These are phyloP conservation scores for Cruciata laevipes DNA, from an alignment of 257 asterid species.

Conservation along the genomic window DNA sequence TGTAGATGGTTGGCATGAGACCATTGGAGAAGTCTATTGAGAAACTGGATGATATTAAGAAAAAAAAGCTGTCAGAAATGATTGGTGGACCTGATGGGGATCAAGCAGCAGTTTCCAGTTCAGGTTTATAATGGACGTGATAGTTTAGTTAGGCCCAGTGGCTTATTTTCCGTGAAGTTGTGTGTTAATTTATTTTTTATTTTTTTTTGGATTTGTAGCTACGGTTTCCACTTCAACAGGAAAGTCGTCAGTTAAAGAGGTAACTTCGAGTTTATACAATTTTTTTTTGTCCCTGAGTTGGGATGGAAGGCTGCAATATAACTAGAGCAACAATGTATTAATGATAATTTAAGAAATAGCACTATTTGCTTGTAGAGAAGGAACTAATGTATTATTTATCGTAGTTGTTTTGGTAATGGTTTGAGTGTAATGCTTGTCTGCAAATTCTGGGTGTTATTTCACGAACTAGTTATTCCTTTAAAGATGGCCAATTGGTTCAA, in stretches of 20 bases:
- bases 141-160: conserved; percentile 1
- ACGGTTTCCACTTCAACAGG: conserved; percentile 57
- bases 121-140: conserved; percentile 44
- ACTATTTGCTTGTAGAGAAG: not conserved
- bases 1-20: conserved; percentile 94
- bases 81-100: conserved; percentile 73
- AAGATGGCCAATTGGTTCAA: no score
- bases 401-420: not conserved
- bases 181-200: conserved; percentile 14
- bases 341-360: not conserved
- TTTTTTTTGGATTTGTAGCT: conserved; percentile 25
- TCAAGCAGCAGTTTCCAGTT: conserved; percentile 33
- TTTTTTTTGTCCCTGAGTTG: not conserved
- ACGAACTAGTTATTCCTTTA: not conserved
- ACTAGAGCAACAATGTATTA: not conserved
- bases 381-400: not conserved
- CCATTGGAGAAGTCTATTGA: conserved; percentile 90
- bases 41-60: conserved; percentile 88
- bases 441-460: not conserved
- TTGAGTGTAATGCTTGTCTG: not conserved
- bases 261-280: conserved; percentile 15
- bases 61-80: conserved; percentile 93
- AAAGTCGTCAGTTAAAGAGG: conserved; percentile 43
- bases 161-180: conserved; percentile 5
- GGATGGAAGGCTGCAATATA: not conserved